A percentile compares a stretch with the other conserved stretches of the same genome.
Conservation (phyloP, 2,329 filamentous ascomycete genomes). For the Leptographium radiaticola region DNA sequence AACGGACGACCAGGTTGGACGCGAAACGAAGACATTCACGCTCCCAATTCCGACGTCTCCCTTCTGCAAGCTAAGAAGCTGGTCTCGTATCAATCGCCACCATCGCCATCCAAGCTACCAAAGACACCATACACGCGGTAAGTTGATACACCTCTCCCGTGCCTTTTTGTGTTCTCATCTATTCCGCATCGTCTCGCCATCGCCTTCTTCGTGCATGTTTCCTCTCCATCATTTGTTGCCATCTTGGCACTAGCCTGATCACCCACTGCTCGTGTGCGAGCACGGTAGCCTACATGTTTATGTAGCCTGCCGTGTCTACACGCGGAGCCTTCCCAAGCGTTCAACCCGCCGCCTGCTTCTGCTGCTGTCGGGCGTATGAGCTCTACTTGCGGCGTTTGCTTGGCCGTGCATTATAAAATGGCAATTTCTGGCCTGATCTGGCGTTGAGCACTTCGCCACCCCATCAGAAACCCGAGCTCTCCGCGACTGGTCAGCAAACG, state of each 20-base stretch:
- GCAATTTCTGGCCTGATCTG: background rate
- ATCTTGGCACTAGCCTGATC: background rate
- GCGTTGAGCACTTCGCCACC: constrained; percentile 4
- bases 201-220: background rate
- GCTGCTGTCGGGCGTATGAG: background rate
- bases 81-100: background rate
- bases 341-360: too few species aligned
- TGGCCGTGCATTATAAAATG: background rate
- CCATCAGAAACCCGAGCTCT: constrained; percentile 7
- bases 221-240: background rate
- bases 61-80: background rate
- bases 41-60: background rate
- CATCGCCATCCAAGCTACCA: background rate
- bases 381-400: too few species aligned
- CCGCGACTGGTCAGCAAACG: constrained; percentile 4
- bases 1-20: background rate
- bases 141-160: background rate
- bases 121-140: background rate
- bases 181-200: background rate
- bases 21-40: background rate
- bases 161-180: background rate
- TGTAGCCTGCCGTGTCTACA: background rate
- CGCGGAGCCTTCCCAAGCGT: background rate
- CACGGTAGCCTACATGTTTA: background rate
- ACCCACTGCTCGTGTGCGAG: background rate